Evolutionary conservation across 2,329 filamentous ascomycete genomes (phyloP).

Genomic region (Penicillium sp.): DNA sequence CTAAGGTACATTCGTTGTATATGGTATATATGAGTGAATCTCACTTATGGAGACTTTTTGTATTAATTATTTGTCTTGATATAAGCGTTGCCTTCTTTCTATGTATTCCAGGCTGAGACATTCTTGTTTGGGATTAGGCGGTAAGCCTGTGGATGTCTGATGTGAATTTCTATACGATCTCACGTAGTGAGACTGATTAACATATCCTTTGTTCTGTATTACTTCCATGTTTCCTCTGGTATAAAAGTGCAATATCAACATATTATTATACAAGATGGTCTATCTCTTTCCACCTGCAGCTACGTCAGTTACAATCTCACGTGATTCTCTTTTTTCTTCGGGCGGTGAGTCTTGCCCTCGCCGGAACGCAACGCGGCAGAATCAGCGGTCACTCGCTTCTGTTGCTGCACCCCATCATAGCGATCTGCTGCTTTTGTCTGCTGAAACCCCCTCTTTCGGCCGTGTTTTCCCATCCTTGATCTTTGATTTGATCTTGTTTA

Average conservation of each 20-base stretch:
- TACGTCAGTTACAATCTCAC: conserved; percentile 22
- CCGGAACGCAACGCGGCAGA: conserved; percentile 22
- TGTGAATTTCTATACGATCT: background rate
- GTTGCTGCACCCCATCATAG: conserved; percentile 27
- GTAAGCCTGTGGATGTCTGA: background rate
- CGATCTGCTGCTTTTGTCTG: conserved; percentile 18
- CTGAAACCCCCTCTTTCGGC: conserved; percentile 10
- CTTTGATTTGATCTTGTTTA: conserved; percentile 13
- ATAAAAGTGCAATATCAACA: background rate
- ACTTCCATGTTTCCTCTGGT: too few species aligned
- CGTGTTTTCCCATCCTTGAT: conserved; percentile 15
- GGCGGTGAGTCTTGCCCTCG: conserved; percentile 23
- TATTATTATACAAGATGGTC: background rate
- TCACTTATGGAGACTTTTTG: background rate
- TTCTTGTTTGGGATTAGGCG: background rate
- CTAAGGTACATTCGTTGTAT: background rate
- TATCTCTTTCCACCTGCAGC: background rate
- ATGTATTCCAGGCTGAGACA: background rate
- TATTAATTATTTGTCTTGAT: background rate
- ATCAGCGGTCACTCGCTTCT: conserved; percentile 27
- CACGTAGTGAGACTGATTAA: background rate
- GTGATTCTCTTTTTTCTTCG: conserved; percentile 21
- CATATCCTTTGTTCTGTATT: background rate
- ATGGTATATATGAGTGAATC: background rate
- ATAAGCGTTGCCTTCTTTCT: background rate